These are phyloP conservation scores for Wickerhamomyces bovis DNA, from an alignment of 805 yeast species.

Conservation along the genomic window DNA sequence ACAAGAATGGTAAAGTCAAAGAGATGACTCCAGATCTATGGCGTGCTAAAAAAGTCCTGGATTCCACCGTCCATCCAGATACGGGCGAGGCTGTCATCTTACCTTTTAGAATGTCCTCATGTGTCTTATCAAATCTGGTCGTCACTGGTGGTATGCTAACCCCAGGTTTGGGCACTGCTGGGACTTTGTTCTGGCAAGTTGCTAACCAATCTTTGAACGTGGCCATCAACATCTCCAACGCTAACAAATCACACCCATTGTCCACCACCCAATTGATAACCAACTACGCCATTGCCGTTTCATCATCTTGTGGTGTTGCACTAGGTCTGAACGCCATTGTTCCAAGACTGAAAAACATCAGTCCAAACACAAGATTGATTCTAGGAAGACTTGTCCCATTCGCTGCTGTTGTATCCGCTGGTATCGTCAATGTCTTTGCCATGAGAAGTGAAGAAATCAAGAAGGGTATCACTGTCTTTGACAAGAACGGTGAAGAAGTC, in stretches of 20 bases:
- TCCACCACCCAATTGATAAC: constrained; percentile 69
- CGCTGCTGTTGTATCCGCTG: constrained; percentile 98
- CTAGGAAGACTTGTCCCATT: constrained; percentile 90
- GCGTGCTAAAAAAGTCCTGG: constrained; percentile 81
- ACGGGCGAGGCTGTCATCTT: constrained; percentile 88
- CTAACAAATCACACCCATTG: constrained; percentile 91
- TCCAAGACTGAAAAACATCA: constrained; percentile 70
- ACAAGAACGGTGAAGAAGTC: constrained; percentile 56
- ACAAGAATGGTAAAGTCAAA: constrained; percentile 58
- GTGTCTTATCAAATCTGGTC: constrained; percentile 87
- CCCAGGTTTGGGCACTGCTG: constrained; percentile 83
- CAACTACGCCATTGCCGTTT: constrained; percentile 82
- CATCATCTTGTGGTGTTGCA: constrained; percentile 94
- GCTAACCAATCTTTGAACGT: constrained; percentile 96
- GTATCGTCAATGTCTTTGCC: constrained; percentile 89
- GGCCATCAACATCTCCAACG: constrained; percentile 93
- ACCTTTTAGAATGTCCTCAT: constrained; percentile 96
- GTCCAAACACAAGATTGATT: constrained; percentile 63
- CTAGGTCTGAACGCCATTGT: constrained; percentile 86
- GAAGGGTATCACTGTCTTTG: constrained; percentile 73
- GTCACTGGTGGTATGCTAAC: constrained; percentile 98
- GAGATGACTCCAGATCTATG: constrained; percentile 77
- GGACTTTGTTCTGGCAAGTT: constrained; percentile 96
- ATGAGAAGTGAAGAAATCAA: constrained; percentile 95
- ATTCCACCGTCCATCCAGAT: constrained; percentile 94